Conservation (phyloP, 1,284 basidiomycete genomes). For the Fomitopsis schrenkii region DNA sequence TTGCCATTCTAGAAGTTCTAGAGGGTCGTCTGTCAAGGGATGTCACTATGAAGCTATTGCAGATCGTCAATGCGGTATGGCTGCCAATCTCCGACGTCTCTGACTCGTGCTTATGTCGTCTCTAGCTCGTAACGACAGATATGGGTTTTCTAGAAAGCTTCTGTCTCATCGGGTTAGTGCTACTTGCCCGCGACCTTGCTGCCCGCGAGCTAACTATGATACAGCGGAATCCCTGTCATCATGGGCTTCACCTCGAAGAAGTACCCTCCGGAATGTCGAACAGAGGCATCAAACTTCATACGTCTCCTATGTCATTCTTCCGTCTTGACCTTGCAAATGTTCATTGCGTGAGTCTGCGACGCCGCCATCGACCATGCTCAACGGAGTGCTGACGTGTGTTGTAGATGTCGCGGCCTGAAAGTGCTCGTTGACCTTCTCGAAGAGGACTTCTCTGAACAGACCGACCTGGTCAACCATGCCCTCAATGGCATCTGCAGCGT, state of each 20-base stretch:
- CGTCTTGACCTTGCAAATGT: conserved; percentile 93
- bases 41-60: conserved; percentile 78
- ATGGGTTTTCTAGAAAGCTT: conserved; percentile 90
- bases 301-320: conserved; percentile 90
- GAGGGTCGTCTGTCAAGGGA: conserved; percentile 83
- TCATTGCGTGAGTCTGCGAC: conserved; percentile 72
- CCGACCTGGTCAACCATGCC: conserved; percentile 89
- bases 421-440: conserved; percentile 94
- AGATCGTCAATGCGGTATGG: conserved; percentile 85
- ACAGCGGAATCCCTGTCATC: conserved; percentile 85
- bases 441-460: conserved; percentile 90
- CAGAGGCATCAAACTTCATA: conserved; percentile 96
- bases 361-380: background rate
- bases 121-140: conserved; percentile 82
- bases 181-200: background rate
- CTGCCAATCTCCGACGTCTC: background rate
- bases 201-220: background rate
- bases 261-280: conserved; percentile 87
- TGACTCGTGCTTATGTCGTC: background rate
- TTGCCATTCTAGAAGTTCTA: conserved; percentile 90
- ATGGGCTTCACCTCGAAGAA: conserved; percentile 96
- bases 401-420: conserved; percentile 87
- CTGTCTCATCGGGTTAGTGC: conserved; percentile 81
- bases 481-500: conserved; percentile 93
- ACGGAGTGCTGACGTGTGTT: conserved; percentile 4